Evolutionary conservation across 129 eudicot species (phyloP), one percentile per base, ranked within the genome.

Genomic region (Rutidosis leptorrhynchoides): DNA sequence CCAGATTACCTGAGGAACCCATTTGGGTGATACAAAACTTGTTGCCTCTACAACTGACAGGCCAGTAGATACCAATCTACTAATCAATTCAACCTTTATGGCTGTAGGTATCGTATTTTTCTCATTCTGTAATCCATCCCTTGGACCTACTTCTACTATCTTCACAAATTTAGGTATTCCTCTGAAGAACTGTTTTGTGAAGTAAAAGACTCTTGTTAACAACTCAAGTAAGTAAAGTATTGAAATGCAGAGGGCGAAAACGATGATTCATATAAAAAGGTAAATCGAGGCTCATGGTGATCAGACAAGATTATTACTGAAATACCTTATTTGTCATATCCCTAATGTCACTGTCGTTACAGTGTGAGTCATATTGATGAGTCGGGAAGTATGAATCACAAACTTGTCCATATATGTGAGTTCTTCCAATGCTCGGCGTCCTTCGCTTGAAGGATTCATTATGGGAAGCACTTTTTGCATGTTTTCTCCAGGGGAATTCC

Each of bases 1-100:
- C n/a, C n/a, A n/a, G n/a, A n/a, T 70, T 79, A 91, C 97, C 93
- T 91, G 97, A 74, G 97, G 96, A 33, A 87, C 94, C 97, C 97
- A 87, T 69, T 91, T 91, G 33, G 97, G 96, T 11, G 96, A 91
- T 67, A 91, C 97, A 69, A 91, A 91, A 69, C 96, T 80, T 23
- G 96, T 91, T 16, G 94, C 97, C 48, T 91, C 97, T 22, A 91
- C 87, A 67, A 85, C 96, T 45, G 90, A 70, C 63, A 91, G 77
- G 33, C 96, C 97, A 66, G 79, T 60, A 70, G 93, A 76, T 70
- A 85, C 82, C 17, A 91, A 79, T 64, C 82, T 85, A 3, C 71
- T 79, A 72, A 91, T 91, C 77, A 91, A 56, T 68, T 91, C 87
- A 45, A 91, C 73, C 60, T 91, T 91, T 59, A 91, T 79, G 19